These are phyloP conservation scores for Eragrostis tef DNA, from an alignment of 202 grass and related monocot genomes.

Conservation along the genomic window DNA sequence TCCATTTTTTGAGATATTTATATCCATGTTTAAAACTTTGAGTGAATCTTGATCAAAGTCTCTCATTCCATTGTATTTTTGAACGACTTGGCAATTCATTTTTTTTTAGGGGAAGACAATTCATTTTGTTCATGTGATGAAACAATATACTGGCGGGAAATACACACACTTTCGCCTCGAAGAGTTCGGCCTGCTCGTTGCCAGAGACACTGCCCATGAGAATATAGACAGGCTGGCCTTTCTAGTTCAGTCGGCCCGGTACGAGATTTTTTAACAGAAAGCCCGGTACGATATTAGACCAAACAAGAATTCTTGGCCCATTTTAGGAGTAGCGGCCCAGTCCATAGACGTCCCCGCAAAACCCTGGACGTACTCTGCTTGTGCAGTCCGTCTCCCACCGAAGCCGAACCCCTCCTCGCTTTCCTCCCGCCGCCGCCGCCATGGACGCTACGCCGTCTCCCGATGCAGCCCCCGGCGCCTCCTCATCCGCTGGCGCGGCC, in stretches of 20 bases:
- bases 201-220: too few species aligned
- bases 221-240: too few species aligned
- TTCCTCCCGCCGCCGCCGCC: background rate
- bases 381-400: background rate
- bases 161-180: too few species aligned
- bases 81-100: too few species aligned
- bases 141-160: background rate
- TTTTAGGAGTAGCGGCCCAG: background rate
- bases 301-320: background rate
- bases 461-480: background rate
- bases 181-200: background rate
- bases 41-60: too few species aligned
- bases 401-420: background rate
- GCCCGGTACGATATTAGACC: too few species aligned
- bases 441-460: conserved; percentile 28
- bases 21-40: too few species aligned
- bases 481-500: background rate
- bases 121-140: background rate
- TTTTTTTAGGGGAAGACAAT: background rate
- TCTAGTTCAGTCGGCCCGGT: background rate
- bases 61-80: too few species aligned
- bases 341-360: background rate
- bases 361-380: background rate
- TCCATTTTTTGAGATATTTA: too few species aligned
- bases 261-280: too few species aligned